These are phyloP conservation scores for Tetrahymena malaccensis DNA, from an alignment of 73 alveolate genomes.

Conservation along the genomic window DNA sequence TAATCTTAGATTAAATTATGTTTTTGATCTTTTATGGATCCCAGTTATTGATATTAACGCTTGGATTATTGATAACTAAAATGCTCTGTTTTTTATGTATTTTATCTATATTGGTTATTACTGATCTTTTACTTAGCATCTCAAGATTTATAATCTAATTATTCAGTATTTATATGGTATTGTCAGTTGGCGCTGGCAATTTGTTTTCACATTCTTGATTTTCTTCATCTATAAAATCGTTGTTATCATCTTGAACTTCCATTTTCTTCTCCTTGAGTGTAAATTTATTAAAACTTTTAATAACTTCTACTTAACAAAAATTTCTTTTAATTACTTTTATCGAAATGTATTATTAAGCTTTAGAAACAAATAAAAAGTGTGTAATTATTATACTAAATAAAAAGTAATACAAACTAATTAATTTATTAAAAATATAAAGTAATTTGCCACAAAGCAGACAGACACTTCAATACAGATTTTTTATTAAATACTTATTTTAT, in stretches of 20 bases:
- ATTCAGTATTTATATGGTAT: neutral
- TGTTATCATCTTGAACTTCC: neutral
- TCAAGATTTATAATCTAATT: neutral
- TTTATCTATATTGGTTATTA: neutral
- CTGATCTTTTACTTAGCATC: neutral
- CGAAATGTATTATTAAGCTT: too few species aligned
- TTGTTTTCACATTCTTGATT: neutral
- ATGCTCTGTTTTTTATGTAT: neutral
- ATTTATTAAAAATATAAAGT: too few species aligned
- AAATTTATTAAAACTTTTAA: neutral
- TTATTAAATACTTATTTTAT: too few species aligned
- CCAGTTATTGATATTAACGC: neutral
- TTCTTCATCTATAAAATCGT: neutral
- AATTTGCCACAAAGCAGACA: too few species aligned
- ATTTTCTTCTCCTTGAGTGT: neutral
- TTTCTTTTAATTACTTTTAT: too few species aligned
- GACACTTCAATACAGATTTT: too few species aligned
- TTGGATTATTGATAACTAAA: neutral
- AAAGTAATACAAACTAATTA: too few species aligned
- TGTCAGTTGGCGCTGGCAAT: neutral
- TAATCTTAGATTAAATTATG: neutral
- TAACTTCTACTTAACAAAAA: too few species aligned
- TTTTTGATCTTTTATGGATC: neutral
- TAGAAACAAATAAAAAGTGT: too few species aligned
- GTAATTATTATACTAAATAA: too few species aligned